Evolutionary conservation across 257 asterid species (phyloP), one percentile per base, ranked within the genome.

Genomic region (Galeopsis tetrahit): DNA sequence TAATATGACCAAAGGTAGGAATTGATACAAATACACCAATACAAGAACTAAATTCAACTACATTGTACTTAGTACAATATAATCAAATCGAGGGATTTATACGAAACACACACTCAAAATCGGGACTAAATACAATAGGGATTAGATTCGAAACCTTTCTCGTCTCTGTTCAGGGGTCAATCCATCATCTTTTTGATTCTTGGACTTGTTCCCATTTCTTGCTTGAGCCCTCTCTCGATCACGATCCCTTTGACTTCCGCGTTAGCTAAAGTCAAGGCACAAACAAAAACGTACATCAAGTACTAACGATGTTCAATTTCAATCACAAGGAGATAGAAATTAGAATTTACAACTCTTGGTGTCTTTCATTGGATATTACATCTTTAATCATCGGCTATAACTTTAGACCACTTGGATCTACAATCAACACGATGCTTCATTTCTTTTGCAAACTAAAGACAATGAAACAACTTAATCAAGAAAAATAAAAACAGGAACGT

Each of bases 191-290:
- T 81, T 90, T 0, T 73, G 69, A 7, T 78, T 78, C 78, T 74
- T 85, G 80, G 79, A 4, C 76, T 90, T 92, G 28, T 75, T 8
- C 15, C 74, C 84, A 9, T 82, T 68, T 72, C 96, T 83, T 62
- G 98, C 96, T 40, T 88, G 94, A 72, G 96, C 98, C 79, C 96
- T 90, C 76, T 88, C 96, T 0, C 96, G 87, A 70, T 92, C 96
- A 11, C 92, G 89, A 1, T 90, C 98, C 78, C 98, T 88, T 77
- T 92, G 96, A 55, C 73, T 92, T 2, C 97, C 92, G 5, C 93
- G 90, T 88, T 66, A 69, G 82, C 84, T 79, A 66, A 46, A 36
- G 90, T 92, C 76, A 90, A 85, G 91, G 79, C 13, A 68, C 5
- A 10, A 77, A 66, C 66, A 73, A 62, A 52, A 40, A 43, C n/a